Conservation (phyloP, 495 filamentous ascomycete species). For the Neurospora sp. region DNA sequence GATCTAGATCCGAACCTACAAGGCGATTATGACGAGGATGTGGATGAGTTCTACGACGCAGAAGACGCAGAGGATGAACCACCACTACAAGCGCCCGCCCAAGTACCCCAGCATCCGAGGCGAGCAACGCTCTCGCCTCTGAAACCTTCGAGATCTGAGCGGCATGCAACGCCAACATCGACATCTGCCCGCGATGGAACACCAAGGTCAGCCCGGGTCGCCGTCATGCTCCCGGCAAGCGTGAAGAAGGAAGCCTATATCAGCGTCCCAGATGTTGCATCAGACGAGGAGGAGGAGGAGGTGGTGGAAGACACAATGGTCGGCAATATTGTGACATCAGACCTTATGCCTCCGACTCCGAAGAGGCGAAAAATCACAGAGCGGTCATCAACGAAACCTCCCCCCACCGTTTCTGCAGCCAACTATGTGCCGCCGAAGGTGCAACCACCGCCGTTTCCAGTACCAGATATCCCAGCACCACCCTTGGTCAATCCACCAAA, state of each 20-base stretch:
- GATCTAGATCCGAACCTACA: not conserved
- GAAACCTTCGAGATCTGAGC: not conserved
- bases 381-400: not conserved
- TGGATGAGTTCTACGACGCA: not conserved
- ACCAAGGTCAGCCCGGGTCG: constrained; percentile 1
- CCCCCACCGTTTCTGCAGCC: not conserved
- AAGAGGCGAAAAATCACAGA: not conserved
- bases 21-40: not conserved
- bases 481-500: constrained; percentile 3
- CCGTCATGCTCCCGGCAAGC: constrained; percentile 3
- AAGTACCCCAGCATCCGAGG: not conserved
- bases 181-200: not conserved
- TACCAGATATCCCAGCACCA: not conserved
- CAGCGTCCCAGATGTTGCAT: not conserved
- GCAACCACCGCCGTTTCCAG: not conserved
- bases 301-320: not conserved
- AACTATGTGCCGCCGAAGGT: not conserved
- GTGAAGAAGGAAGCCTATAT: not conserved
- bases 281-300: not conserved
- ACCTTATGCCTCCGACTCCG: not conserved
- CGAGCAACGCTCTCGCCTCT: not conserved
- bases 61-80: not conserved
- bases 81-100: not conserved
- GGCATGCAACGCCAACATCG: not conserved
- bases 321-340: constrained; percentile 4